Conservation (phyloP, 345 rosid species). For the Ailanthus altissimus region DNA sequence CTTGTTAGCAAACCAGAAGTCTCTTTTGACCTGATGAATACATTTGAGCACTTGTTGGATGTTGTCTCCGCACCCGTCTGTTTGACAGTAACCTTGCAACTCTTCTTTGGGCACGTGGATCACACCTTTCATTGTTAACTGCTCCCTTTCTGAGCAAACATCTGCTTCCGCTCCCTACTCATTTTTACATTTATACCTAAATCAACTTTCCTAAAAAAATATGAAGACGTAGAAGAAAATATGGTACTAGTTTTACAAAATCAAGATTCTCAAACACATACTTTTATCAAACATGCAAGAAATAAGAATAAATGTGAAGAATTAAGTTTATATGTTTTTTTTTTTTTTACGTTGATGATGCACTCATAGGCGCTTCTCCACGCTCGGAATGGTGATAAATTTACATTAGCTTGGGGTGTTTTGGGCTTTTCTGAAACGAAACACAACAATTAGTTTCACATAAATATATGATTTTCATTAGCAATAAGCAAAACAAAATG, state of each 20-base stretch:
- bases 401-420: constrained; percentile 16
- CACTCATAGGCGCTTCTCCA: constrained; percentile 45
- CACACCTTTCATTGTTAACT: constrained; percentile 28
- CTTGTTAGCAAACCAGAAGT: constrained; percentile 40
- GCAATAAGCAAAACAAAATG: too few relatives aligned
- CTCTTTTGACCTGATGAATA: constrained; percentile 27
- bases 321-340: too few relatives aligned
- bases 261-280: too few relatives aligned
- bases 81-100: constrained; percentile 22
- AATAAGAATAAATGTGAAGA: too few relatives aligned
- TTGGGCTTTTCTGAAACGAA: too few relatives aligned
- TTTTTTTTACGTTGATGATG: constrained; percentile 28
- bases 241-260: too few relatives aligned
- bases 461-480: too few relatives aligned
- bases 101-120: constrained; percentile 24
- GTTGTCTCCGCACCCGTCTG: constrained; percentile 23
- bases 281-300: too few relatives aligned
- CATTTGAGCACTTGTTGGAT: constrained; percentile 28
- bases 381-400: constrained; percentile 37
- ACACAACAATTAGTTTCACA: too few relatives aligned
- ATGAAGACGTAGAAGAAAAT: too few relatives aligned
- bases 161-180: not conserved
- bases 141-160: constrained; percentile 11
- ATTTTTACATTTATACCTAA: too few relatives aligned
- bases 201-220: too few relatives aligned